Evolutionary conservation across 148 eudicot genomes (phyloP).

Genomic region (Diospyros lotus): DNA sequence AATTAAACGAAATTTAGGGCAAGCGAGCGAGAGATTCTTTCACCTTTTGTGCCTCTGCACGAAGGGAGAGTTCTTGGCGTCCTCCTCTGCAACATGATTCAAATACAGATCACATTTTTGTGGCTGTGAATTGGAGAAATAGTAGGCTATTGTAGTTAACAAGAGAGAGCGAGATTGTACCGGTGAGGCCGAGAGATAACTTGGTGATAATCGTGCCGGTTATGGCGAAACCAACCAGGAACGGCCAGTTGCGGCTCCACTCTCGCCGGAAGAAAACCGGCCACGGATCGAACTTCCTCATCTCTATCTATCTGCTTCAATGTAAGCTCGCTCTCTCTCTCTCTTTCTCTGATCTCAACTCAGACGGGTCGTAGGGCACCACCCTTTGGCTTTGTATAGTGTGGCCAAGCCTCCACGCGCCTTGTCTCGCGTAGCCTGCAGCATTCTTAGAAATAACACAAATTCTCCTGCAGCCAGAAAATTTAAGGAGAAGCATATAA

Average conservation of each 20-base stretch:
- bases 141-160: neutral
- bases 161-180: neutral
- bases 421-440: too few species aligned
- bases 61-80: conserved; percentile 68
- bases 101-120: neutral
- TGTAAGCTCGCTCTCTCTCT: neutral
- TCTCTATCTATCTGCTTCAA: neutral
- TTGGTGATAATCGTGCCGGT: conserved; percentile 22
- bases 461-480: too few species aligned
- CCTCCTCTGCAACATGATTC: conserved; percentile 52
- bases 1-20: neutral
- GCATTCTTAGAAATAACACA: too few species aligned
- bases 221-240: conserved; percentile 20
- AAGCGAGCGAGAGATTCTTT: neutral
- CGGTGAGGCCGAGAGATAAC: conserved; percentile 17
- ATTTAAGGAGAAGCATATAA: too few species aligned
- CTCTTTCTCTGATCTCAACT: neutral
- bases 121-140: neutral
- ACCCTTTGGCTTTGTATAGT: too few species aligned
- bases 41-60: conserved; percentile 77
- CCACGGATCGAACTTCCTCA: conserved; percentile 23
- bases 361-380: neutral
- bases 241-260: conserved; percentile 21
- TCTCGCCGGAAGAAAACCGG: conserved; percentile 19
- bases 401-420: too few species aligned